Percentiles rank a stretch among this genome's conserved stretches.
phyloP scores from a whole-genome alignment of 2,329 filamentous ascomycete genomes.

The Fusarium sp. region DNA sequence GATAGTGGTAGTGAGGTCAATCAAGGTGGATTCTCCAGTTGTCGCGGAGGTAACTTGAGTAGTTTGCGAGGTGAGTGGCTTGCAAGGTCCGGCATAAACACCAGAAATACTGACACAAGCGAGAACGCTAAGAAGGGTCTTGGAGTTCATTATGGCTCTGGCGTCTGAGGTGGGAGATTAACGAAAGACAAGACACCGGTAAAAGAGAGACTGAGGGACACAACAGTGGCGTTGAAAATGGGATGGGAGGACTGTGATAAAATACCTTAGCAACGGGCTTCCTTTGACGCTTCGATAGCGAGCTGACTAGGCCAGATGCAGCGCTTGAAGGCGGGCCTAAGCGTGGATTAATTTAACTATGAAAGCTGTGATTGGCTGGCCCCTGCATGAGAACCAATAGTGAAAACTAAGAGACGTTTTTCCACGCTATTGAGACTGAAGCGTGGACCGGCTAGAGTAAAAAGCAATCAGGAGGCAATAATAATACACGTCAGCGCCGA shows the following conservation, averaged over 20 bases:
- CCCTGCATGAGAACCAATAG: slow-evolving; percentile 13
- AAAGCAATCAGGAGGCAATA: background rate
- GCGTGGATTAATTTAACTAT: background rate
- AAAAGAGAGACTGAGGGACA: background rate
- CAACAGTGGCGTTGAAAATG: background rate
- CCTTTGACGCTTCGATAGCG: background rate
- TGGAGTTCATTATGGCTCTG: slow-evolving; percentile 1
- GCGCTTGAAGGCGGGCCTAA: background rate
- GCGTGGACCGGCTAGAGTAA: background rate
- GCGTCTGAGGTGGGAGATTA: accelerated
- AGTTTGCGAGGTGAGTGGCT: slow-evolving; percentile 4
- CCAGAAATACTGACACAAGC: background rate
- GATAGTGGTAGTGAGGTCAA: background rate
- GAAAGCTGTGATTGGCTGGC: background rate
- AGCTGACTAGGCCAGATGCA: background rate
- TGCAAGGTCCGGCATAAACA: slow-evolving; percentile 12
- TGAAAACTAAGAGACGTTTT: background rate
- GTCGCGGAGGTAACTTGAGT: background rate
- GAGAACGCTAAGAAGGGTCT: background rate
- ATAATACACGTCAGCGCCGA: background rate
- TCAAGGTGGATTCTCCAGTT: background rate
- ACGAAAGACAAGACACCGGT: background rate
- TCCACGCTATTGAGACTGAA: background rate
- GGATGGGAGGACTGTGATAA: background rate
- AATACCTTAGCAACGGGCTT: background rate